Evolutionary conservation across 225 moss, liverwort and hornwort genomes (phyloP).

Genomic region (Marchantia paleacea): DNA sequence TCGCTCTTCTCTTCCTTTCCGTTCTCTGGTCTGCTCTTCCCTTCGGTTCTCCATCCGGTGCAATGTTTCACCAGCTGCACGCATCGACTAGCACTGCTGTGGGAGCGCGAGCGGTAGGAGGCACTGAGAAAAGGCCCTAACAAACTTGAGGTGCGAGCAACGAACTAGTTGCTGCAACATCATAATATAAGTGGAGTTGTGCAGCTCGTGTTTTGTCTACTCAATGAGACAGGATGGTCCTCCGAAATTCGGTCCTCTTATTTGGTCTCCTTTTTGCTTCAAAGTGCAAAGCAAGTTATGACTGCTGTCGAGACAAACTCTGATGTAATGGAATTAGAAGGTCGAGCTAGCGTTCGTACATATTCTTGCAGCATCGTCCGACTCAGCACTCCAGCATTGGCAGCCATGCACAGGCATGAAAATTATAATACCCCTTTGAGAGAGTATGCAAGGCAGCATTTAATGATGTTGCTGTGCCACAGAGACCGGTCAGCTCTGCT

Average conservation of each 20-base stretch:
- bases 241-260: not conserved
- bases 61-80: not conserved
- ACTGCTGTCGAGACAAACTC: not conserved
- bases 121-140: not conserved
- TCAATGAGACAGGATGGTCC: not conserved
- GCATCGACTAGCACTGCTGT: not conserved
- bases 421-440: not conserved
- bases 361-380: not conserved
- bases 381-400: not conserved
- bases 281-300: not conserved
- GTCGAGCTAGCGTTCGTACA: not conserved
- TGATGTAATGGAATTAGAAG: too few relatives aligned
- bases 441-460: not conserved
- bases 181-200: not conserved
- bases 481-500: not conserved
- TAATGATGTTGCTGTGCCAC: not conserved
- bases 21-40: not conserved
- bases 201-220: conserved; percentile 1
- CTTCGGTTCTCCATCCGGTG: not conserved
- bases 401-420: not conserved
- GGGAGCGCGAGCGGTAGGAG: not conserved
- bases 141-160: not conserved
- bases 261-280: not conserved
- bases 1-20: too few relatives aligned
- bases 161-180: not conserved